Evolutionary conservation across 148 eudicot species (phyloP).

Genomic region (Chenopodium formosanum): DNA sequence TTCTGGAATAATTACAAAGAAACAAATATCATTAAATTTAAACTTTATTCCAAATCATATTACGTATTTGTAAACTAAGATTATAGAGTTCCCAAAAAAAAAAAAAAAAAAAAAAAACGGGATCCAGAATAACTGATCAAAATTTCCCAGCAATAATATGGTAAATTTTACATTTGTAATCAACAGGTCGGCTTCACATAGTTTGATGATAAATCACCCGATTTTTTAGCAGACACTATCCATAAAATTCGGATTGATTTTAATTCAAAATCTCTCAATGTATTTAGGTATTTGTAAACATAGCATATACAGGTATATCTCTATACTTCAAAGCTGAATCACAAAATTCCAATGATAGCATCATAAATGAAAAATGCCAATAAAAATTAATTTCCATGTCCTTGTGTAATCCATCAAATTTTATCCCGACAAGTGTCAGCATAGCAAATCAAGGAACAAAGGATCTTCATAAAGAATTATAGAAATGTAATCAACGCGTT

Average conservation of each 20-base stretch:
- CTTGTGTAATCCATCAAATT: neutral
- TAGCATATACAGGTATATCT: neutral
- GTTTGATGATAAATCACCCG: neutral
- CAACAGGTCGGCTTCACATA: neutral
- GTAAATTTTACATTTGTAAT: neutral
- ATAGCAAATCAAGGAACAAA: neutral
- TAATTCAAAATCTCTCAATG: neutral
- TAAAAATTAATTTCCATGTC: neutral
- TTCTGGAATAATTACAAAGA: constrained; percentile 27
- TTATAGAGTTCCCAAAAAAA: neutral
- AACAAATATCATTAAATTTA: neutral
- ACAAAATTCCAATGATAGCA: neutral
- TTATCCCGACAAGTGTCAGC: neutral
- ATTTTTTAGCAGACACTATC: neutral
- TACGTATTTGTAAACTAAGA: neutral
- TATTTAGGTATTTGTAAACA: neutral
- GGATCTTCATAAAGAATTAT: neutral
- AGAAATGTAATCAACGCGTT: neutral
- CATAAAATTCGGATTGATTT: neutral
- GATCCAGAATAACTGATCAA: neutral
- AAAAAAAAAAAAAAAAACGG: neutral
- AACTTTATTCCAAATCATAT: neutral
- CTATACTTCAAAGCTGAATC: neutral
- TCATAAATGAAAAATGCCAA: neutral
- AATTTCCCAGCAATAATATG: neutral